Conservation (phyloP, 164 flowering plant species). For the Dillenia turbinata region DNA sequence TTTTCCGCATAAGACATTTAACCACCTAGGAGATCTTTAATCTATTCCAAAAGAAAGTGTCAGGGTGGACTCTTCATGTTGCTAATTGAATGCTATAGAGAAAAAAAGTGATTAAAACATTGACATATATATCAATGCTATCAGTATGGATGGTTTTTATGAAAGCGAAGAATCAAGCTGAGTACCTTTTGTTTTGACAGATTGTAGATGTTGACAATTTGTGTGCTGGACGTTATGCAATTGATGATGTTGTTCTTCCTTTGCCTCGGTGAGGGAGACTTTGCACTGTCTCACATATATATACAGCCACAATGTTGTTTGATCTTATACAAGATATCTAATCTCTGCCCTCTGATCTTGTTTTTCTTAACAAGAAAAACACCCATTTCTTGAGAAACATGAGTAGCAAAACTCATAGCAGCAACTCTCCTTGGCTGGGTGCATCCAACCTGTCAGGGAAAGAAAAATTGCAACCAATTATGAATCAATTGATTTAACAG, state of each 20-base stretch:
- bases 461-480: neutral
- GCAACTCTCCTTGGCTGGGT: constrained; percentile 98
- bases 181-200: constrained; percentile 33
- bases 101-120: no score
- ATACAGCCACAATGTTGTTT: neutral
- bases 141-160: no score
- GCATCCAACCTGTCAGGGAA: constrained; percentile 63
- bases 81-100: no score
- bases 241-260: constrained; percentile 87
- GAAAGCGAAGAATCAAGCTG: no score
- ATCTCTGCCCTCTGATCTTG: constrained; percentile 2
- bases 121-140: no score
- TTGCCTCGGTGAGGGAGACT: constrained; percentile 72
- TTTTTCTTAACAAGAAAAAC: constrained; percentile 45
- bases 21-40: no score
- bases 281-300: neutral
- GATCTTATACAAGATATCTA: neutral
- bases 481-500: neutral
- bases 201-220: constrained; percentile 61
- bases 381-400: constrained; percentile 98
- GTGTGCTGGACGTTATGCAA: constrained; percentile 40
- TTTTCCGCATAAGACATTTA: no score
- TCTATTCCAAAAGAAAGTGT: no score
- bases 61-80: no score
- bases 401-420: constrained; percentile 98